phyloP scores from a whole-genome alignment of 176 grass and related monocot genomes.

The Zizania latifolia region DNA sequence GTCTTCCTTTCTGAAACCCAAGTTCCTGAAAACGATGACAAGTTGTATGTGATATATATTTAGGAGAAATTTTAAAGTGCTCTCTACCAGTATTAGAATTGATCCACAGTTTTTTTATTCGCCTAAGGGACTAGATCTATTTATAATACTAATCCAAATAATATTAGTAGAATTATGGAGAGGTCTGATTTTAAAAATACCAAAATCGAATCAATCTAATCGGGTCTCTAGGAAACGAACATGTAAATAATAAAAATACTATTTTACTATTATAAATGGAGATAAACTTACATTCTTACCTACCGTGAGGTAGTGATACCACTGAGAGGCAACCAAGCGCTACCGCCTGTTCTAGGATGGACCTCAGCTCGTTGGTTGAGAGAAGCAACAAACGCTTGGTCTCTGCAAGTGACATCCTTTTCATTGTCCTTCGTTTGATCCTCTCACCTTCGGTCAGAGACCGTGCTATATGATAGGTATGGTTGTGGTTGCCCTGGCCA shows the following conservation, averaged over 20 bases:
- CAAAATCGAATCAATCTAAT: no score
- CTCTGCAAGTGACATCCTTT: constrained; percentile 13
- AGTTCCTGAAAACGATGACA: constrained; percentile 4
- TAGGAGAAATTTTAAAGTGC: neutral
- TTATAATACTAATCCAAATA: no score
- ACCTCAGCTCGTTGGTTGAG: neutral
- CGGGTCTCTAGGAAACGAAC: no score
- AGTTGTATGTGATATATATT: neutral
- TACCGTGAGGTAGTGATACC: no score
- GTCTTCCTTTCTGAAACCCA: neutral
- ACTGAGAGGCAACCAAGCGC: neutral
- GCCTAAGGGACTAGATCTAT: no score
- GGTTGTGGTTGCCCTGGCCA: neutral
- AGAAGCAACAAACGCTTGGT: neutral
- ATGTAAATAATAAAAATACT: no score
- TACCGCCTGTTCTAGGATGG: neutral
- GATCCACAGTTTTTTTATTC: no score
- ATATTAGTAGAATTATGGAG: no score
- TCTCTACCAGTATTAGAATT: neutral
- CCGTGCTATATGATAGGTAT: neutral
- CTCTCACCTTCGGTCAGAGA: neutral
- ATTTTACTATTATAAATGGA: no score
- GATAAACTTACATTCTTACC: no score
- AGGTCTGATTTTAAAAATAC: no score
- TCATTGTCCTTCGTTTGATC: neutral